phyloP scores from a whole-genome alignment of 2,329 filamentous ascomycete genomes.

The Fusarium nanum region DNA sequence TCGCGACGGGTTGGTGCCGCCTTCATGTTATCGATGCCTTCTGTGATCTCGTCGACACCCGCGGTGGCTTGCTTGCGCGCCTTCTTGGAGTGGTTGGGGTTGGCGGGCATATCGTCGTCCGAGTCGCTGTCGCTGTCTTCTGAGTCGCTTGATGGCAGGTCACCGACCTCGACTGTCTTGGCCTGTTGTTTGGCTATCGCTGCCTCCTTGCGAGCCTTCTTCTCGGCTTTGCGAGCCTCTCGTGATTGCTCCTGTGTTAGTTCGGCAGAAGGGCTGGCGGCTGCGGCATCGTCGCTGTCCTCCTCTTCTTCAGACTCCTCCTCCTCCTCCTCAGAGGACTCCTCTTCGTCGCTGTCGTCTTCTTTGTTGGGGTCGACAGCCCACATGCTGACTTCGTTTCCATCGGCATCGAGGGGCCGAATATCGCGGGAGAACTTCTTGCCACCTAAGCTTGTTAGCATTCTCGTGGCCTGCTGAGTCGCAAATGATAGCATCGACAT shows the following conservation, averaged over 20 bases:
- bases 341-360: slow-evolving; percentile 64
- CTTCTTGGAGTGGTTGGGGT: slow-evolving; percentile 91
- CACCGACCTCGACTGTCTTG: slow-evolving; percentile 81
- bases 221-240: slow-evolving; percentile 86
- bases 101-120: slow-evolving; percentile 78
- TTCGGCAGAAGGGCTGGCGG: slow-evolving; percentile 55
- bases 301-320: slow-evolving; percentile 66
- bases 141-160: slow-evolving; percentile 81
- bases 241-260: slow-evolving; percentile 70
- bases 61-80: slow-evolving; percentile 66
- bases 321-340: slow-evolving; percentile 64
- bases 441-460: slow-evolving; percentile 69
- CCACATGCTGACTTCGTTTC: slow-evolving; percentile 92
- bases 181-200: slow-evolving; percentile 82
- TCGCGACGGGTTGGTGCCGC: slow-evolving; percentile 63
- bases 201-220: slow-evolving; percentile 91
- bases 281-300: slow-evolving; percentile 60
- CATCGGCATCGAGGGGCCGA: slow-evolving; percentile 87
- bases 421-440: slow-evolving; percentile 96
- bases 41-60: slow-evolving; percentile 62
- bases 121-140: slow-evolving; percentile 71
- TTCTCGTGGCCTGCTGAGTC: neutral
- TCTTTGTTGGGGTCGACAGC: slow-evolving; percentile 66
- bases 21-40: slow-evolving; percentile 66
- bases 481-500: slow-evolving; percentile 46